Conservation (phyloP, 208 protist genomes). For the Vickermania ingenoplastis region DNA sequence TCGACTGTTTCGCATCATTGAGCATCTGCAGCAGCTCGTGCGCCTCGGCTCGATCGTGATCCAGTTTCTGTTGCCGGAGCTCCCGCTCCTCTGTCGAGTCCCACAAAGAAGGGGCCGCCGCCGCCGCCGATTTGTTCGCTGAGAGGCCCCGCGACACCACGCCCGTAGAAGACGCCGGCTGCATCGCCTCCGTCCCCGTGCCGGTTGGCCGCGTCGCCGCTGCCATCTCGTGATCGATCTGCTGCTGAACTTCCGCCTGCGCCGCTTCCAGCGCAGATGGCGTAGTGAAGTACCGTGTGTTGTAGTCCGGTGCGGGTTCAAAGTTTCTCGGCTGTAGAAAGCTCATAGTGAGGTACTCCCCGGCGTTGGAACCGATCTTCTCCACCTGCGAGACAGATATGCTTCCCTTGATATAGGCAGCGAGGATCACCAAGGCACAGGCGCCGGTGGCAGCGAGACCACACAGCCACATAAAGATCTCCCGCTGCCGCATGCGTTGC, state of each 20-base stretch:
- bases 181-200: not conserved
- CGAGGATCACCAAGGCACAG: slow-evolving; percentile 31
- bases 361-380: slow-evolving; percentile 43
- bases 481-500: slow-evolving; percentile 11
- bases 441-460: slow-evolving; percentile 32
- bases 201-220: not conserved
- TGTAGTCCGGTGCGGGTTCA: slow-evolving; percentile 76
- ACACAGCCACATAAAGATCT: slow-evolving; percentile 44
- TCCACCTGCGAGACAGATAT: slow-evolving; percentile 25
- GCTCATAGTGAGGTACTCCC: slow-evolving; percentile 62
- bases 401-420: slow-evolving; percentile 14
- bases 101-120: not conserved
- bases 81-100: slow-evolving; percentile 14
- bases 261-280: slow-evolving; percentile 70
- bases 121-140: not conserved
- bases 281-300: slow-evolving; percentile 65
- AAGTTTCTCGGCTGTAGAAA: slow-evolving; percentile 68
- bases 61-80: slow-evolving; percentile 20
- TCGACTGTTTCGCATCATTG: slow-evolving; percentile 61
- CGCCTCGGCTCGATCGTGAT: slow-evolving; percentile 43
- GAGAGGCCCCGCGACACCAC: not conserved
- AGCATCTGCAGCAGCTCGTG: slow-evolving; percentile 61
- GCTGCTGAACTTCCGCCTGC: slow-evolving; percentile 25
- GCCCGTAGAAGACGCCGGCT: not conserved
- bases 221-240: not conserved